These are phyloP conservation scores for Salvia sclarea DNA, from an alignment of 305 asterid species.

Conservation along the genomic window DNA sequence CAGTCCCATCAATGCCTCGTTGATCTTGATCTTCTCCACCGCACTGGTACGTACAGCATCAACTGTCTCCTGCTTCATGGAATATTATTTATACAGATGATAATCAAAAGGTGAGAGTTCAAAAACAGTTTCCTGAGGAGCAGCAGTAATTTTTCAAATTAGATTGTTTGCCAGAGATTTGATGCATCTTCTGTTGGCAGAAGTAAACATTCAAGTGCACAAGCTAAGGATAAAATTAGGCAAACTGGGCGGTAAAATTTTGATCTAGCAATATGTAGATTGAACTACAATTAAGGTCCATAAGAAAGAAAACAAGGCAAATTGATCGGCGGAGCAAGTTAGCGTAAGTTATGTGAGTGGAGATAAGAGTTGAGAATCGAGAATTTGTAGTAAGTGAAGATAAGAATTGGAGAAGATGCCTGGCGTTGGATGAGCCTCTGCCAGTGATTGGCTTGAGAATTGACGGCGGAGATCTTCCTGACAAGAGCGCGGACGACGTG, in stretches of 20 bases:
- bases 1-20: slow-evolving; percentile 77
- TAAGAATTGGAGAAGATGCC: slow-evolving; percentile 41
- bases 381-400: not conserved
- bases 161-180: not conserved
- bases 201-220: not conserved
- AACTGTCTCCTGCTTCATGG: slow-evolving; percentile 73
- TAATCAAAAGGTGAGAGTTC: not conserved
- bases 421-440: slow-evolving; percentile 78
- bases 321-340: not conserved
- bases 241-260: no score
- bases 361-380: slow-evolving; percentile 4
- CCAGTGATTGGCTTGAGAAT: slow-evolving; percentile 73
- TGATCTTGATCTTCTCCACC: slow-evolving; percentile 73
- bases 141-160: not conserved
- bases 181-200: not conserved
- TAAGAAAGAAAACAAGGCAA: not conserved
- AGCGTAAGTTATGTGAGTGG: not conserved
- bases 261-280: no score
- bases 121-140: not conserved
- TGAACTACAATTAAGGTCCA: not conserved
- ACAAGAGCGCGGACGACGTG: slow-evolving; percentile 59
- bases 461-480: slow-evolving; percentile 64
- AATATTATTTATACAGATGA: not conserved
- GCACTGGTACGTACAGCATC: slow-evolving; percentile 76
- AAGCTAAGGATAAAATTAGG: not conserved